Evolutionary conservation across 2,329 filamentous ascomycete species (phyloP), one percentile per base, ranked within the genome.

Genomic region (Colletotrichum sp.): DNA sequence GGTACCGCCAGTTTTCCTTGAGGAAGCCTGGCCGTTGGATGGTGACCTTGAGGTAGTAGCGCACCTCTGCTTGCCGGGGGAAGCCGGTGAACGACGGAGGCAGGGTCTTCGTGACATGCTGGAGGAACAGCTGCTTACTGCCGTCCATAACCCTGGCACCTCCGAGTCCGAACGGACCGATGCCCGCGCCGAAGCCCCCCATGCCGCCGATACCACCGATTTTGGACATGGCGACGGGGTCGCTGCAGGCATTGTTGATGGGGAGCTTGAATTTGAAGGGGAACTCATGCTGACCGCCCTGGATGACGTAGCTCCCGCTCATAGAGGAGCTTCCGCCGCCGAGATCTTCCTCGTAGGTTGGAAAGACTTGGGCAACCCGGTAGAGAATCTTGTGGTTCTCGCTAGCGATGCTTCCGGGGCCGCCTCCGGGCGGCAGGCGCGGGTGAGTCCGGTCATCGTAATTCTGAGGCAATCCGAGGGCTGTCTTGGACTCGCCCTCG

Each of bases 41-140:
- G 0, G 97, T 99, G n/a, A 94, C 95, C 84, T 99, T 99, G 82
- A 99, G 90, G 83, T 95, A 99, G 85, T 99, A 99, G 79, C 93
- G 91, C 76, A 99, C 96, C 85, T 98, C 96, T 27, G 96, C 96
- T 84, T 96, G 92, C 36, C 93, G 94, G 0, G 95, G 95, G 79
- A 97, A 96, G 5, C 95, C 95, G n/a, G 91, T 95, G 70, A 99
- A 87, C 6, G 96, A 98, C 0, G 97, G 97, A 7, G 97, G 97
- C 13, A 99, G 88, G 0, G 96, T 98, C 79, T 93, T 92, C 82
- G 94, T 97, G 78, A 97, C 92, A 86, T 99, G 97, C 52, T 83
- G 83, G 66, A 93, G 89, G 80, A 90, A 89, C 72, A 93, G 84
- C 83, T 93, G 92, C 81, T 90, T 91, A 76, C 88, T 88, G n/a